phyloP scores from a whole-genome alignment of 2,329 filamentous ascomycete genomes.

The Diaporthe eres region DNA sequence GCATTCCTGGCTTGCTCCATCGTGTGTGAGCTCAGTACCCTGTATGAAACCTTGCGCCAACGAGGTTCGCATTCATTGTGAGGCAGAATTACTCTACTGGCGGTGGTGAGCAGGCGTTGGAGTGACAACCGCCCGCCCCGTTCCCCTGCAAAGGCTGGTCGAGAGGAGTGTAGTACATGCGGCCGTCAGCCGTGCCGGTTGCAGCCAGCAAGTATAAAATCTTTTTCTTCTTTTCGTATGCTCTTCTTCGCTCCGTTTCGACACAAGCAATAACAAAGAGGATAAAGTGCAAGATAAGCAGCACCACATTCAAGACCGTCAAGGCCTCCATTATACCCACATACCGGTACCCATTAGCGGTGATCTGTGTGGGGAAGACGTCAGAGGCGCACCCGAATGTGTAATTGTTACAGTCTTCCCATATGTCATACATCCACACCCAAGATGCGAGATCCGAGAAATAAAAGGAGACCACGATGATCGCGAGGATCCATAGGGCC shows the following conservation, averaged over 20 bases:
- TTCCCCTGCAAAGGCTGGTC: not conserved
- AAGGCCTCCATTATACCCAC: constrained; percentile 42
- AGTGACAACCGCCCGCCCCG: too few species aligned
- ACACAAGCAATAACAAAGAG: constrained; percentile 43
- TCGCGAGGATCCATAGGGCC: constrained; percentile 55
- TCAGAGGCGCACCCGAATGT: too few species aligned
- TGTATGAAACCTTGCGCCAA: rapidly evolving
- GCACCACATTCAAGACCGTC: constrained; percentile 41
- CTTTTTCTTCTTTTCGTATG: constrained; percentile 22
- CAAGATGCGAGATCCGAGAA: too few species aligned
- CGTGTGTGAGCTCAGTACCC: too few species aligned
- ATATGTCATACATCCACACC: too few species aligned
- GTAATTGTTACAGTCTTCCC: too few species aligned
- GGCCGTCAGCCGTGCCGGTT: constrained; percentile 9
- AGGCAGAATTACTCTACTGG: not conserved
- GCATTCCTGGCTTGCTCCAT: too few species aligned
- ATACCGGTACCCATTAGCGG: constrained; percentile 1
- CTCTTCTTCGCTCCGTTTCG: constrained; percentile 41
- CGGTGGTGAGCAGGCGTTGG: not conserved
- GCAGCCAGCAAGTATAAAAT: constrained; percentile 33
- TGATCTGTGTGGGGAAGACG: constrained; percentile 15
- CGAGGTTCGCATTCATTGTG: too few species aligned
- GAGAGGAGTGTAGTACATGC: constrained; percentile 11
- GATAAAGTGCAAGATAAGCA: constrained; percentile 38
- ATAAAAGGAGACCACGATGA: constrained; percentile 51